Evolutionary conservation across 352 stramenopile species (phyloP).

Genomic region (Globisporangium rhizosaccharum): DNA sequence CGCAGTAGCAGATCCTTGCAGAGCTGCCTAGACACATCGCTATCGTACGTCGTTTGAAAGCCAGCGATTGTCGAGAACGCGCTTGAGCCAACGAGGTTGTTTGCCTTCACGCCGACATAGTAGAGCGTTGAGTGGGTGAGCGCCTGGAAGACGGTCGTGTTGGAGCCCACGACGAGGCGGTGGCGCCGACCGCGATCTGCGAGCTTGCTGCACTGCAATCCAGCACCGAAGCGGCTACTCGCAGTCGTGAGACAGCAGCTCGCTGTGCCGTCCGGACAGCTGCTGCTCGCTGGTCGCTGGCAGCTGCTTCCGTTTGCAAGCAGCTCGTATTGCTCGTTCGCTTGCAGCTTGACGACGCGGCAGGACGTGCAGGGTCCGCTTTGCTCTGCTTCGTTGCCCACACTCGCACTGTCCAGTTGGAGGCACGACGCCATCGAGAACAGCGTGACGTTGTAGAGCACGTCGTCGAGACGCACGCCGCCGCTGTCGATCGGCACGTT

Average conservation of each 20-base stretch:
- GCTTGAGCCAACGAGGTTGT: constrained; percentile 34
- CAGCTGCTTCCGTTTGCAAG: constrained; percentile 14
- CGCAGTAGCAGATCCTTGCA: neutral
- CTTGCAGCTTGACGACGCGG: constrained; percentile 19
- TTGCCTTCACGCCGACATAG: constrained; percentile 45
- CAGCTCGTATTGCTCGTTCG: constrained; percentile 22
- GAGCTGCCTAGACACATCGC: neutral
- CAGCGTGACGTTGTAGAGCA: constrained; percentile 46
- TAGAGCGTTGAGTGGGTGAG: constrained; percentile 48
- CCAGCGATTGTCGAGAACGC: constrained; percentile 20
- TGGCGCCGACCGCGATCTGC: neutral
- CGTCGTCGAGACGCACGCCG: constrained; percentile 17
- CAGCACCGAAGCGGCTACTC: constrained; percentile 14
- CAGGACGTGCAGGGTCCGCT: constrained; percentile 23
- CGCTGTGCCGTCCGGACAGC: constrained; percentile 30
- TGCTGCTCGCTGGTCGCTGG: constrained; percentile 6
- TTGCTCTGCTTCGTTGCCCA: neutral
- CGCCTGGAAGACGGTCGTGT: constrained; percentile 27
- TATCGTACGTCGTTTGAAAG: constrained; percentile 32
- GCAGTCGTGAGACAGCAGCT: constrained; percentile 35
- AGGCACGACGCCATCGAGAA: constrained; percentile 31
- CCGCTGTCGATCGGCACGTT: constrained; percentile 33
- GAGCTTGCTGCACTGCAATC: constrained; percentile 23
- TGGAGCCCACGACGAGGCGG: constrained; percentile 26
- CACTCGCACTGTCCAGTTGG: neutral